These are phyloP conservation scores for Globisporangium echinulatum DNA, from an alignment of 352 stramenopile species.

Conservation along the genomic window DNA sequence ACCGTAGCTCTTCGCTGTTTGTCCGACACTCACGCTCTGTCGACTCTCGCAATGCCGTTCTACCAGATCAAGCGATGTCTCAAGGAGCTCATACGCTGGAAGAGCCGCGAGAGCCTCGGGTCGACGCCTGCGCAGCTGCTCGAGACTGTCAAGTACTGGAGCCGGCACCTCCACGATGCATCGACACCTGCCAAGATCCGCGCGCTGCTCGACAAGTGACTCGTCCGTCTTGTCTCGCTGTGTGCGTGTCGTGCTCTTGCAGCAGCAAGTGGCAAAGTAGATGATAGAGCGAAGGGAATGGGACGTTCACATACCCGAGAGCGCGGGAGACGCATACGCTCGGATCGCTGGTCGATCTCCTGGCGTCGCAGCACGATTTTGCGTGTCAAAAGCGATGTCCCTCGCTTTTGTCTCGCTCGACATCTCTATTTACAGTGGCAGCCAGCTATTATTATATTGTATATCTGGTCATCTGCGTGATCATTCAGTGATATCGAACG, in stretches of 20 bases:
- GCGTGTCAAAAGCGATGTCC: too few relatives aligned
- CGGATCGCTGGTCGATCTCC: too few relatives aligned
- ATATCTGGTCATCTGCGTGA: too few relatives aligned
- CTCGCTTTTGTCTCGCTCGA: too few relatives aligned
- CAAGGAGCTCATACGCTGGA: slow-evolving; percentile 41
- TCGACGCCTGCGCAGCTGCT: slow-evolving; percentile 33
- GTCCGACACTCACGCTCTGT: neutral
- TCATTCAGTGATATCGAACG: too few relatives aligned
- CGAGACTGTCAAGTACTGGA: slow-evolving; percentile 48
- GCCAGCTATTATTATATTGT: too few relatives aligned
- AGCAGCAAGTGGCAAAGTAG: too few relatives aligned
- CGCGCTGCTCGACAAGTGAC: slow-evolving; percentile 26
- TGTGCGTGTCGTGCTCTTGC: slow-evolving; percentile 5
- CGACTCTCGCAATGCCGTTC: neutral
- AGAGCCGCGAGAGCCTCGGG: slow-evolving; percentile 12
- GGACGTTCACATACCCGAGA: too few relatives aligned
- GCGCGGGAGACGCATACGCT: too few relatives aligned
- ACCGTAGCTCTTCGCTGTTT: neutral
- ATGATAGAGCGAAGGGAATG: too few relatives aligned
- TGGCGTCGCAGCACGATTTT: too few relatives aligned
- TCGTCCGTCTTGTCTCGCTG: neutral
- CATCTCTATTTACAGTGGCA: too few relatives aligned
- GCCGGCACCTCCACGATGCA: slow-evolving; percentile 40
- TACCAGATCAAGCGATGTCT: slow-evolving; percentile 52
- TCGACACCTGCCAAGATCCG: slow-evolving; percentile 42